Percentiles rank a stretch among this genome's conserved stretches.
Conservation (phyloP, 2,329 filamentous ascomycete genomes). For the Fusarium equiseti region DNA sequence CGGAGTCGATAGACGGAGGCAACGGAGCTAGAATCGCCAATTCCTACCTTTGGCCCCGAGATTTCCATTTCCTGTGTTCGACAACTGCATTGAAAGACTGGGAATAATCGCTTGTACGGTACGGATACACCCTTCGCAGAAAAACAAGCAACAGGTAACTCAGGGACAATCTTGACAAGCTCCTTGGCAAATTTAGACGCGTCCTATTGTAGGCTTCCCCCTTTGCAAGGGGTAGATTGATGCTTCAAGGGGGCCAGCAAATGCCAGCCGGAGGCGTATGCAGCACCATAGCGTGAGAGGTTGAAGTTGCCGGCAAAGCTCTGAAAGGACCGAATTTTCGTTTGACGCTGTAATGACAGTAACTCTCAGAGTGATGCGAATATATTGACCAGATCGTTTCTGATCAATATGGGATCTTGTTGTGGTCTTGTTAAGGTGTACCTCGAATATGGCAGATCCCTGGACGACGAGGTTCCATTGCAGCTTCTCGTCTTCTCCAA, state of each 20-base stretch:
- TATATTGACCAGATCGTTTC: background rate
- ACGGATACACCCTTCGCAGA: background rate
- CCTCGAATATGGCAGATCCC: slow-evolving; percentile 1
- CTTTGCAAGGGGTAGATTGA: slow-evolving; percentile 41
- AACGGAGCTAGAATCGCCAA: slow-evolving; percentile 21
- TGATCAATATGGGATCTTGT: background rate
- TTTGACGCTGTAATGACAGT: background rate
- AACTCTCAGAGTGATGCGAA: background rate
- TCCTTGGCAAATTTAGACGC: slow-evolving; percentile 39
- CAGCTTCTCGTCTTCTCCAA: slow-evolving; percentile 19
- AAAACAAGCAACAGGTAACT: slow-evolving; percentile 10
- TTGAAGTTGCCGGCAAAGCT: slow-evolving; percentile 22
- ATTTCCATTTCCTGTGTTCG: slow-evolving; percentile 7
- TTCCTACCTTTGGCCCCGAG: background rate
- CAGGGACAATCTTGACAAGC: slow-evolving; percentile 8
- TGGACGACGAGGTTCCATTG: slow-evolving; percentile 29
- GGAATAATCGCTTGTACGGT: background rate
- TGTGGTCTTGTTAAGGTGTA: background rate
- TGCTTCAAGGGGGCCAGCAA: slow-evolving; percentile 41
- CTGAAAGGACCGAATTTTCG: slow-evolving; percentile 5
- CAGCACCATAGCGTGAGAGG: slow-evolving; percentile 4
- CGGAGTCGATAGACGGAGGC: slow-evolving; percentile 22
- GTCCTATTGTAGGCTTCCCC: slow-evolving; percentile 32
- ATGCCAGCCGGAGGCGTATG: slow-evolving; percentile 39
- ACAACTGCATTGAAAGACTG: background rate